These are phyloP conservation scores for Trichoderma pleuroti DNA, from an alignment of 2,329 filamentous ascomycete genomes.

Conservation along the genomic window DNA sequence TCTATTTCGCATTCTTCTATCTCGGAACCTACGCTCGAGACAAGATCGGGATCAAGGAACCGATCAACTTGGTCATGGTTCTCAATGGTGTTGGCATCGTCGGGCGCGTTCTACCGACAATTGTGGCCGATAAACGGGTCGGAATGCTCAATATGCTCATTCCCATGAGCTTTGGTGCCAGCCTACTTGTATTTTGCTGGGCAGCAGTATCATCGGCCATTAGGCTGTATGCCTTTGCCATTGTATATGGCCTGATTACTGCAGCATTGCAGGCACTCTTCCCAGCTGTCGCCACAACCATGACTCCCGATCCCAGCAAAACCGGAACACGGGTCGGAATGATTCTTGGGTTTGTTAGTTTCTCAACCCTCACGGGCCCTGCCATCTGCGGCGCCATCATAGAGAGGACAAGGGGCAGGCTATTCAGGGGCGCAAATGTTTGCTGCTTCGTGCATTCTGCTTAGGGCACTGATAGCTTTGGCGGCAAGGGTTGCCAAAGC, in stretches of 20 bases:
- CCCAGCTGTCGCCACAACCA: not conserved
- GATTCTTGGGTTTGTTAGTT: not conserved
- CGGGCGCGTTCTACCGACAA: conserved; percentile 12
- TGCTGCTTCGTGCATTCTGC: not conserved
- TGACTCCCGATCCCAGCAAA: not conserved
- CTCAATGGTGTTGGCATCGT: conserved; percentile 47
- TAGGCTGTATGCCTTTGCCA: not conserved
- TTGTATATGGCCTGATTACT: not conserved
- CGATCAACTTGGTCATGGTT: conserved; percentile 33
- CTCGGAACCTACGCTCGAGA: not conserved
- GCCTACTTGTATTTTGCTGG: conserved; percentile 2
- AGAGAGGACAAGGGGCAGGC: not conserved
- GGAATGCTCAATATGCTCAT: conserved; percentile 12
- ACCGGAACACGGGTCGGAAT: not conserved
- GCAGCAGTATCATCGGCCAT: not conserved
- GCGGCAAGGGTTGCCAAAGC: not conserved
- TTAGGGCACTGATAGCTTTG: not conserved
- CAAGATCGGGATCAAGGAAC: not conserved
- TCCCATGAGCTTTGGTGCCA: not conserved
- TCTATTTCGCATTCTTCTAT: not conserved
- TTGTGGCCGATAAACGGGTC: not conserved
- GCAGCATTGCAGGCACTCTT: not conserved
- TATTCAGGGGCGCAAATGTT: not conserved
- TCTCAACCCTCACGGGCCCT: not conserved
- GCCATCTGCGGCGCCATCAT: not conserved